Conservation (phyloP, 306 rosid species). For the Castanea crenata region DNA sequence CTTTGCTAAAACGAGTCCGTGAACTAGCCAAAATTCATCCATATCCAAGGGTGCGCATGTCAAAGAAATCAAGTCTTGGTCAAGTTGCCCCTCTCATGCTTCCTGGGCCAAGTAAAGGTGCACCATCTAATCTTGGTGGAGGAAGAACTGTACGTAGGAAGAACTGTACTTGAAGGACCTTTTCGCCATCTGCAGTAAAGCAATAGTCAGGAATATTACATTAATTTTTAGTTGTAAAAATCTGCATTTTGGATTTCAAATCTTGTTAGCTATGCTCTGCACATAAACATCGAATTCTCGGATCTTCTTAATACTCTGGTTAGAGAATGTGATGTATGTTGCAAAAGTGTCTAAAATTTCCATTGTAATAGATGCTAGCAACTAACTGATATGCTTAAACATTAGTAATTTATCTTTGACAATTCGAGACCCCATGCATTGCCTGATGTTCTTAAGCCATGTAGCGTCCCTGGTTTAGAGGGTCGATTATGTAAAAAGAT, state of each 20-base stretch:
- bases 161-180: slow-evolving; percentile 33
- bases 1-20: slow-evolving; percentile 62
- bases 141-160: slow-evolving; percentile 51
- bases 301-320: not conserved
- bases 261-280: slow-evolving; percentile 21
- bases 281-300: slow-evolving; percentile 17
- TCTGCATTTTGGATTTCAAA: slow-evolving; percentile 13
- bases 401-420: not conserved
- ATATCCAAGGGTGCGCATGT: slow-evolving; percentile 74
- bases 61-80: slow-evolving; percentile 31
- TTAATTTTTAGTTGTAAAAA: slow-evolving; percentile 45
- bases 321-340: slow-evolving; percentile 23
- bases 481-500: too few relatives aligned
- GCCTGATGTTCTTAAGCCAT: too few relatives aligned
- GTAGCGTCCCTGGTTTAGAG: too few relatives aligned
- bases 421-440: not conserved
- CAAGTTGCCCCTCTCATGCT: slow-evolving; percentile 32
- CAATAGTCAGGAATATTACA: slow-evolving; percentile 38
- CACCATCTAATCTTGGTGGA: slow-evolving; percentile 34
- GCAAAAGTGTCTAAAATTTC: slow-evolving; percentile 34
- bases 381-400: slow-evolving; percentile 7
- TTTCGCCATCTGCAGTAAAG: slow-evolving; percentile 26
- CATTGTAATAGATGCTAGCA: slow-evolving; percentile 27
- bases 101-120: slow-evolving; percentile 32
- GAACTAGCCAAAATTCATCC: slow-evolving; percentile 87